Conservation (phyloP, 164 flowering plant species). For the Stephania yunnanensis region DNA sequence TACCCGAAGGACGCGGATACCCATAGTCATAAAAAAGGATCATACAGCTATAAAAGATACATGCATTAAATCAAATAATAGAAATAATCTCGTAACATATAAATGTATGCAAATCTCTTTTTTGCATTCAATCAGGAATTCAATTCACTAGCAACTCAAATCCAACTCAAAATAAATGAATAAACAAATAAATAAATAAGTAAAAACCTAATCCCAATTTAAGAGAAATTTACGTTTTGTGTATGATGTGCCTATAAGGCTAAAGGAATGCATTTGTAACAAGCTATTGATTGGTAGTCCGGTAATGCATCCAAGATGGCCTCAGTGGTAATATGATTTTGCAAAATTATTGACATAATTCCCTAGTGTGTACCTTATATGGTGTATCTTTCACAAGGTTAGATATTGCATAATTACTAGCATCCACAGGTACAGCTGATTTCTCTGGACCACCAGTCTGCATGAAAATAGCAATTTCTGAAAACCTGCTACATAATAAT, state of each 20-base stretch:
- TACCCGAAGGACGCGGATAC: too few relatives aligned
- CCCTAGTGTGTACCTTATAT: conserved; percentile 52
- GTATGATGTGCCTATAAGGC: not conserved
- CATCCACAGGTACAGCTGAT: conserved; percentile 32
- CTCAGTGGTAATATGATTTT: not conserved
- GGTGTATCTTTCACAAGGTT: conserved; percentile 66
- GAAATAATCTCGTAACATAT: not conserved
- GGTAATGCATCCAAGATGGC: not conserved
- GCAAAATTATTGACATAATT: not conserved
- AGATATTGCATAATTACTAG: conserved; percentile 22
- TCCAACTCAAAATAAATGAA: not conserved
- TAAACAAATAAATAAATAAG: too few relatives aligned
- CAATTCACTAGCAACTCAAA: not conserved
- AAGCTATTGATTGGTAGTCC: not conserved
- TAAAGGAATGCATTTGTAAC: not conserved
- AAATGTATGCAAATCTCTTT: not conserved
- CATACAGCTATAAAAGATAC: too few relatives aligned
- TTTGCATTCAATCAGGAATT: not conserved
- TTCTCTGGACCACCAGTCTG: conserved; percentile 77
- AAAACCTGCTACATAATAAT: conserved; percentile 94
- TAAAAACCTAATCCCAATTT: too few relatives aligned
- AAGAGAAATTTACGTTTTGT: too few relatives aligned
- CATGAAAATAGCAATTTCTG: conserved; percentile 99
- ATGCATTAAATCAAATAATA: too few relatives aligned
- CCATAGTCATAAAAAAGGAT: too few relatives aligned